Percentiles rank a stretch among this genome's conserved stretches.
These are phyloP conservation scores for Solanum paucissectum DNA, from an alignment of 257 asterid species.

Conservation along the genomic window DNA sequence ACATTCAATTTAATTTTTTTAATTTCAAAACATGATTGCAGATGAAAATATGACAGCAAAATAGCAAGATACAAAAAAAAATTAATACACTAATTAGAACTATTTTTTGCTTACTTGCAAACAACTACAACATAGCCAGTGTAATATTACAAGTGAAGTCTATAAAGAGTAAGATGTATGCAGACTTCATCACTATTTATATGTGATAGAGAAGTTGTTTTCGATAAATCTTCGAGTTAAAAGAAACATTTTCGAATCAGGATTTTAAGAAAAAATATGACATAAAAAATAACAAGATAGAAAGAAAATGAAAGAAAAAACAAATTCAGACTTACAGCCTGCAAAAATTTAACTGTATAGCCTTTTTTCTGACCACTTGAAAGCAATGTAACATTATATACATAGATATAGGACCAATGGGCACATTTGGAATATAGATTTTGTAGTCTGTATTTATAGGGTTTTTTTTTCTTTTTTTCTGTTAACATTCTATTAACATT, in stretches of 20 bases:
- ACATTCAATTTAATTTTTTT: too few species aligned
- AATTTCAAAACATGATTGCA: too few species aligned
- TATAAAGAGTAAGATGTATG: background rate
- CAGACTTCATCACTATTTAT: background rate
- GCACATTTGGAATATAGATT: background rate
- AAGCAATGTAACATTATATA: background rate
- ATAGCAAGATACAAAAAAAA: too few species aligned
- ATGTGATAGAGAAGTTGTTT: background rate
- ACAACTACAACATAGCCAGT: background rate
- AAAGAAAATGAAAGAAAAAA: background rate
- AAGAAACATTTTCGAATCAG: rapidly evolving
- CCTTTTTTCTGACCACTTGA: background rate
- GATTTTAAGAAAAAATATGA: background rate
- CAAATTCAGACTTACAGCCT: background rate
- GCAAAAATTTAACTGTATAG: background rate
- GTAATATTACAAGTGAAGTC: background rate
- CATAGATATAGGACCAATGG: background rate
- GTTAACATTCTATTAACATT: background rate
- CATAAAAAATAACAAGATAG: background rate
- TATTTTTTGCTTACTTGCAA: background rate
- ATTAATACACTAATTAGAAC: too few species aligned
- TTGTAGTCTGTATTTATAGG: background rate
- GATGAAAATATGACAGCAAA: too few species aligned
- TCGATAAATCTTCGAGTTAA: background rate
- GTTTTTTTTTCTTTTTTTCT: background rate